phyloP scores from a whole-genome alignment of 805 yeast species.

The Candida odintsovae region DNA sequence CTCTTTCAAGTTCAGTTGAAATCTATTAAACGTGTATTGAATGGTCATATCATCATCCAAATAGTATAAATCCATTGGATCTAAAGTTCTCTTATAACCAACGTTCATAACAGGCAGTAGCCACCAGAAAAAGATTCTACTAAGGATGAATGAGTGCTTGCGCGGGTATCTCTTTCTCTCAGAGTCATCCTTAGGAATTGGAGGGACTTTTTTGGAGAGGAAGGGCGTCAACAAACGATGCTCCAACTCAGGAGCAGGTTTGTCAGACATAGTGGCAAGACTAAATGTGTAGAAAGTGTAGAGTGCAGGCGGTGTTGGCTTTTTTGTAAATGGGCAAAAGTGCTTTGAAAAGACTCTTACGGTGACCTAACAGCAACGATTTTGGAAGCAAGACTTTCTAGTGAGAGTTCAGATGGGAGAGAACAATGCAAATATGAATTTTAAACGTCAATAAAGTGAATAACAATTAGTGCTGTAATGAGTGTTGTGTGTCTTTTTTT shows the following conservation, averaged over 20 bases:
- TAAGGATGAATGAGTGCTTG: constrained; percentile 32
- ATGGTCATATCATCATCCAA: constrained; percentile 38
- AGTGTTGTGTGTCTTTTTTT: too few relatives aligned
- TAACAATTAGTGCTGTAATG: too few relatives aligned
- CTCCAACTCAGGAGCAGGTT: constrained; percentile 22
- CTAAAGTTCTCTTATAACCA: constrained; percentile 70
- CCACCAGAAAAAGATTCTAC: constrained; percentile 59
- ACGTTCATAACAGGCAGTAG: constrained; percentile 52
- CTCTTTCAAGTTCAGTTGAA: constrained; percentile 28
- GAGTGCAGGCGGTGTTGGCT: too few relatives aligned
- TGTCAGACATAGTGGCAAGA: neutral
- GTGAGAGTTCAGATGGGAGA: too few relatives aligned
- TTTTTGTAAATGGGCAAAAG: too few relatives aligned
- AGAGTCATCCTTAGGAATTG: constrained; percentile 40
- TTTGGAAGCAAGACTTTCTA: too few relatives aligned
- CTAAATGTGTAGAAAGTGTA: too few relatives aligned
- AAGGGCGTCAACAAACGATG: constrained; percentile 30
- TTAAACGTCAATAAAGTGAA: too few relatives aligned
- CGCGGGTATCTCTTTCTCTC: constrained; percentile 45
- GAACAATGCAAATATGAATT: too few relatives aligned
- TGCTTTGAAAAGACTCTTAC: too few relatives aligned
- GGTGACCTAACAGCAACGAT: too few relatives aligned
- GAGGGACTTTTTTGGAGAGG: constrained; percentile 39
- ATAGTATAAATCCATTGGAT: constrained; percentile 53
- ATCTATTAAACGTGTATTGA: constrained; percentile 34